Base-by-base conservation (phyloP, 805 yeast species). In the Pichia cephalocereana region DNA sequence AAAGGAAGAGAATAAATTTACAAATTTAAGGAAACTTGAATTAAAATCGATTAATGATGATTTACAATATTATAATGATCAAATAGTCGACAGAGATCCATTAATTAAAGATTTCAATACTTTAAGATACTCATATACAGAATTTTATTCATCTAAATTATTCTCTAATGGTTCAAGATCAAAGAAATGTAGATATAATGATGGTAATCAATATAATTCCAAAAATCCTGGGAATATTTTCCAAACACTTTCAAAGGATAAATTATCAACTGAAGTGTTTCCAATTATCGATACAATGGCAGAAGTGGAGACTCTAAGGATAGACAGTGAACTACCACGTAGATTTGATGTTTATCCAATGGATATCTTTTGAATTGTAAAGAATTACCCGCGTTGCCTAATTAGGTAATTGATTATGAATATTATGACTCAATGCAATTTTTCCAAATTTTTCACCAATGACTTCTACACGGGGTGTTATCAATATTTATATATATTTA, bases 281-380 rank as follows among this genome's bases (percentile, higher is more conserved):
- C 67, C 67, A 2, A 50, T 56, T 18, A 57, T 65, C 18, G 54
- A 54, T 43, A 58, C 53, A 30, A 61, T 65, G 64, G 70, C 67
- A 1, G 52, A 52, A 12, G 4, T 10, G 8, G 51, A 48, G 30
- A 17, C 31, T 6, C 9, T 23, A 8, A 43, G 51, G 7, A 39
- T 34, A 8, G 37, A 38, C 5, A 12, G 36, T 27, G 36, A 41
- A 15, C 17, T 41, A 7, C 51, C 51, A 6, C 28, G 48, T 6
- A 26, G 41, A 6, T 48, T 48, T 26, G 51, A 48, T 12, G 11
- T 27, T 2, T 42, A 45, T 32, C 51, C 51, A 2, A 11, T 38
- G 18, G 51, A 48, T 15, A 27, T 41, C 4, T 45, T 34, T 41
- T 32, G 51, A 48, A 9, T 23, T 1, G 7, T 23, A 23, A 23